Evolutionary conservation across 257 asterid genomes (phyloP).

Genomic region (Solanum virginianum): DNA sequence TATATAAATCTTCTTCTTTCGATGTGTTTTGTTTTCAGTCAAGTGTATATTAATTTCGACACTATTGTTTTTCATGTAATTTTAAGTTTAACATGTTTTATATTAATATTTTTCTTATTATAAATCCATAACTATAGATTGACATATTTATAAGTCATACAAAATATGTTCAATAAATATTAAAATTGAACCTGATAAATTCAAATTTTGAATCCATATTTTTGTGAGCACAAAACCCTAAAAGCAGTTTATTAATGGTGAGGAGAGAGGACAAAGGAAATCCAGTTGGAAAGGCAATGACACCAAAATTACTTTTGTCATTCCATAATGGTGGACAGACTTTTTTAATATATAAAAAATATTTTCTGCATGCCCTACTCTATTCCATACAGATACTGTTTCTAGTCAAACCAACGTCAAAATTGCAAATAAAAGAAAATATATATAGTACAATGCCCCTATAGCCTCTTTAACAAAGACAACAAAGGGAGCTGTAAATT

Average conservation of each 20-base stretch:
- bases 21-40: too few relatives aligned
- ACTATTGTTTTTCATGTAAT: too few relatives aligned
- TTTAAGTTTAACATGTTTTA: too few relatives aligned
- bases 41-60: too few relatives aligned
- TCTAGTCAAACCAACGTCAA: conserved; percentile 9
- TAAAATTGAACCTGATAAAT: neutral
- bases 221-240: neutral
- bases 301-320: conserved; percentile 26
- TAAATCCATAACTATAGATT: too few relatives aligned
- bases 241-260: conserved; percentile 2
- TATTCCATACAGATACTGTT: neutral
- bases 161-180: too few relatives aligned
- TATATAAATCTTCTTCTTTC: too few relatives aligned
- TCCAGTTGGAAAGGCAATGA: conserved; percentile 22
- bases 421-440: neutral
- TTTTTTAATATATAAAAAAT: neutral
- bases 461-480: neutral
- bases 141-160: too few relatives aligned
- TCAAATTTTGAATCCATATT: neutral
- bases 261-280: conserved; percentile 6
- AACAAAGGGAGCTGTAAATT: neutral
- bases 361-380: neutral
- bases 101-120: too few relatives aligned
- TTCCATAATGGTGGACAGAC: conserved; percentile 18
- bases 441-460: neutral